Evolutionary conservation across 2,329 filamentous ascomycete genomes (phyloP).

Genomic region (Exophiala viscosa): DNA sequence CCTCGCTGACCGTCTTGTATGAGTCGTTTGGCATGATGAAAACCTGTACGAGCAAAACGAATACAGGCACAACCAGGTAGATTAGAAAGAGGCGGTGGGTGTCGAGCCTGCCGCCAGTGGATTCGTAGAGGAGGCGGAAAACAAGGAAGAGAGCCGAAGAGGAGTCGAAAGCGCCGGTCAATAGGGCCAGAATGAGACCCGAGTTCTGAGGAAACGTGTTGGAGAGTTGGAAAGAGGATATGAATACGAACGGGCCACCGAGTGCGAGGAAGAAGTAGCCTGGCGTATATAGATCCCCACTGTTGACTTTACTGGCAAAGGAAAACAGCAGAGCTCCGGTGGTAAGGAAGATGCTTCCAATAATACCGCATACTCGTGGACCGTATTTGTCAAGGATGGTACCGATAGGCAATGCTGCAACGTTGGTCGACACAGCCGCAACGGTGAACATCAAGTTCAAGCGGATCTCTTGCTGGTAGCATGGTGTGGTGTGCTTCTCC

Average conservation of each 20-base stretch:
- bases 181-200: slow-evolving; percentile 71
- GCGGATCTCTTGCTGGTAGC: slow-evolving; percentile 56
- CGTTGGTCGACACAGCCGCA: slow-evolving; percentile 82
- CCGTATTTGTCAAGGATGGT: slow-evolving; percentile 80
- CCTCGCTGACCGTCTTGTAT: slow-evolving; percentile 81
- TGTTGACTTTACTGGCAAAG: slow-evolving; percentile 59
- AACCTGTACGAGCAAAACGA: slow-evolving; percentile 65
- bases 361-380: slow-evolving; percentile 69
- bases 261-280: slow-evolving; percentile 74
- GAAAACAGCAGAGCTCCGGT: slow-evolving; percentile 70
- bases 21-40: slow-evolving; percentile 69
- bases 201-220: slow-evolving; percentile 76
- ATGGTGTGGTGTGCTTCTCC: slow-evolving; percentile 48
- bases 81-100: slow-evolving; percentile 66
- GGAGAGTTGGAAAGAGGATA: slow-evolving; percentile 77
- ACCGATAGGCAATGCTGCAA: slow-evolving; percentile 79
- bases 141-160: slow-evolving; percentile 74
- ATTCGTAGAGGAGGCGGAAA: slow-evolving; percentile 68
- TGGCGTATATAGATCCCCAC: slow-evolving; percentile 66
- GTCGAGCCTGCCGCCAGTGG: slow-evolving; percentile 55
- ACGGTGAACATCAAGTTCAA: slow-evolving; percentile 92
- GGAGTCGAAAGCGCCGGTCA: slow-evolving; percentile 80
- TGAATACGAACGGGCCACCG: slow-evolving; percentile 77
- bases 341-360: slow-evolving; percentile 65
- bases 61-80: slow-evolving; percentile 67